Conservation (phyloP, 2,329 filamentous ascomycete species). For the Phoma sp. region DNA sequence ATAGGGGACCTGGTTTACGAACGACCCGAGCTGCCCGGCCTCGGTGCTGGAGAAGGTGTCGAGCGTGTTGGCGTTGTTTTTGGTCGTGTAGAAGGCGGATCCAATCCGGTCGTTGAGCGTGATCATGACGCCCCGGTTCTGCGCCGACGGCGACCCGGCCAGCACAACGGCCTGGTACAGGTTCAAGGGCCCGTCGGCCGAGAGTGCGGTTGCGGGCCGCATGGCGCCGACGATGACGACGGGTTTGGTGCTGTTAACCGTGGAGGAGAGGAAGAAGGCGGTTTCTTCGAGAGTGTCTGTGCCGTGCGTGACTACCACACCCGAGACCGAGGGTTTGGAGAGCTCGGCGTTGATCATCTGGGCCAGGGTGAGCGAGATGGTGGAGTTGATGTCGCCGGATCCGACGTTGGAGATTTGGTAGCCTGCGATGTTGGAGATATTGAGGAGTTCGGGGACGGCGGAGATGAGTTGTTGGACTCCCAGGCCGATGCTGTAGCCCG, state of each 20-base stretch:
- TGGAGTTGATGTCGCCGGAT: constrained; percentile 52
- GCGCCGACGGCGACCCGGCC: constrained; percentile 55
- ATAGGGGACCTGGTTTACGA: constrained; percentile 63
- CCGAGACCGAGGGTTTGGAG: constrained; percentile 49
- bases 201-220: constrained; percentile 67
- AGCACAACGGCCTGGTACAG: constrained; percentile 65
- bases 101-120: constrained; percentile 68
- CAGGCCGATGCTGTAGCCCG: constrained; percentile 60
- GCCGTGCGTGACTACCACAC: constrained; percentile 68
- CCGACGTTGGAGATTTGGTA: constrained; percentile 51
- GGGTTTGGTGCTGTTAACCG: constrained; percentile 63
- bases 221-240: constrained; percentile 67
- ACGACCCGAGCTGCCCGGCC: constrained; percentile 60
- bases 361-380: constrained; percentile 56
- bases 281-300: constrained; percentile 70
- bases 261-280: constrained; percentile 67
- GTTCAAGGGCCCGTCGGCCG: constrained; percentile 68
- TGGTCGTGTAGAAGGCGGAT: constrained; percentile 63
- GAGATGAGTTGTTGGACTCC: constrained; percentile 60
- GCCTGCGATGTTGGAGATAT: constrained; percentile 61
- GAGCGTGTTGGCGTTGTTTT: constrained; percentile 67
- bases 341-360: constrained; percentile 58
- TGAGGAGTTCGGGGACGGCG: constrained; percentile 61
- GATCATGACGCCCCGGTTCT: constrained; percentile 63
- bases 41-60: constrained; percentile 67